A percentile compares a stretch with the other conserved stretches of the same genome.
phyloP scores from a whole-genome alignment of 2,329 filamentous ascomycete species.

The Talaromyces sp. region DNA sequence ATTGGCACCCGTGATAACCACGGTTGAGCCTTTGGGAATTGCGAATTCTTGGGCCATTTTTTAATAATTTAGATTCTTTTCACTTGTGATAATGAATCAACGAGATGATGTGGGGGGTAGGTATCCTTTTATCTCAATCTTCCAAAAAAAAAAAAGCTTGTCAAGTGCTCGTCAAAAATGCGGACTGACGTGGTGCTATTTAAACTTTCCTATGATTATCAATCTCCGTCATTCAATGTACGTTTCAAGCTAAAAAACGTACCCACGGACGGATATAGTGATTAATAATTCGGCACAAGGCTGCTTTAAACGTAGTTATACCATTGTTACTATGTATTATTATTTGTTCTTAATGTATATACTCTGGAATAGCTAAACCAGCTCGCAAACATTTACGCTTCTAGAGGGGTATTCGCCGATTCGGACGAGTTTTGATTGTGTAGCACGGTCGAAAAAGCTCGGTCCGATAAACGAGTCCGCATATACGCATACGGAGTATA shows the following conservation, averaged over 20 bases:
- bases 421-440: not conserved
- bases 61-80: not conserved
- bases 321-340: no score
- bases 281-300: no score
- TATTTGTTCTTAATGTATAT: no score
- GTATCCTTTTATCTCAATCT: not conserved
- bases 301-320: no score
- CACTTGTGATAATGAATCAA: not conserved
- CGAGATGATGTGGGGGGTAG: not conserved
- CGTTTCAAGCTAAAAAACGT: not conserved
- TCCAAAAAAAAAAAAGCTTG: not conserved
- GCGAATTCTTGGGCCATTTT: not conserved
- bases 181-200: no score
- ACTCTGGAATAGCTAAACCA: no score
- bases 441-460: not conserved
- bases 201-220: not conserved
- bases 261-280: not conserved
- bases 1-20: constrained; percentile 41
- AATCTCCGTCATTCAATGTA: not conserved
- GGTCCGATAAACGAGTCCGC: not conserved
- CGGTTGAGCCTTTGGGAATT: constrained; percentile 23
- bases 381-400: no score
- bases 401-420: no score
- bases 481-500: not conserved
- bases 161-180: no score